A percentile compares a stretch with the other conserved stretches of the same genome.
Conservation (phyloP, 2,329 filamentous ascomycete species). For the Sporothrix phasma region DNA sequence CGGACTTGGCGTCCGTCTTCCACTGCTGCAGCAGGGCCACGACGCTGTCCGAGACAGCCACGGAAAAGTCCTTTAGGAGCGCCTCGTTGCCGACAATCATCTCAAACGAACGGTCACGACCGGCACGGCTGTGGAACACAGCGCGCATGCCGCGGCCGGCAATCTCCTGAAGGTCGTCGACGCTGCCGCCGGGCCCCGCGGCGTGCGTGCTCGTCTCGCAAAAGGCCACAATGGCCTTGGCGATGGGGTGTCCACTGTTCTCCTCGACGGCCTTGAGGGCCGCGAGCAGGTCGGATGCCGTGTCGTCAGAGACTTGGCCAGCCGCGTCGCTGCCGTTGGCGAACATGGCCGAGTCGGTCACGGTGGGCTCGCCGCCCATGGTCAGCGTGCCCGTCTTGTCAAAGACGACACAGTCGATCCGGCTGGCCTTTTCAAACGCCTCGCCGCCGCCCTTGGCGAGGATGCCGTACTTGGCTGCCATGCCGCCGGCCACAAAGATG, state of each 20-base stretch:
- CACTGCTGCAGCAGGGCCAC: constrained; percentile 38
- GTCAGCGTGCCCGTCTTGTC: constrained; percentile 85
- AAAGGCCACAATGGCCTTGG: constrained; percentile 57
- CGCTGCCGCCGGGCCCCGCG: constrained; percentile 19
- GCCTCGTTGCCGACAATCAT: constrained; percentile 64
- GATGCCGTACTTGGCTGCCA: constrained; percentile 71
- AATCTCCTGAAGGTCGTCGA: constrained; percentile 50
- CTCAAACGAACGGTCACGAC: constrained; percentile 28
- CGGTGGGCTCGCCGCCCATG: constrained; percentile 57
- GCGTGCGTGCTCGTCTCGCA: constrained; percentile 31
- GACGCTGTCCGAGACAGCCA: constrained; percentile 30
- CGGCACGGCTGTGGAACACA: constrained; percentile 27
- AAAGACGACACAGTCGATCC: constrained; percentile 69
- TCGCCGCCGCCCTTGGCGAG: constrained; percentile 77
- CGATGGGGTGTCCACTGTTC: constrained; percentile 65
- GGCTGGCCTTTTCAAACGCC: constrained; percentile 75
- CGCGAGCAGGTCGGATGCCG: constrained; percentile 32
- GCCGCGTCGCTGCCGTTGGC: constrained; percentile 22
- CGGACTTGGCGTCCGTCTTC: constrained; percentile 54
- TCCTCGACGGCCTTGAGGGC: constrained; percentile 55
- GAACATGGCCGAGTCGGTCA: constrained; percentile 46
- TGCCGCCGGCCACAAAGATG: constrained; percentile 70
- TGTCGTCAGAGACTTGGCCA: background rate
- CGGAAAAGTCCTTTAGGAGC: constrained; percentile 46
- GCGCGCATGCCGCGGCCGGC: constrained; percentile 63